Conservation (phyloP, 495 filamentous ascomycete genomes). For the Penicillium coffeae region DNA sequence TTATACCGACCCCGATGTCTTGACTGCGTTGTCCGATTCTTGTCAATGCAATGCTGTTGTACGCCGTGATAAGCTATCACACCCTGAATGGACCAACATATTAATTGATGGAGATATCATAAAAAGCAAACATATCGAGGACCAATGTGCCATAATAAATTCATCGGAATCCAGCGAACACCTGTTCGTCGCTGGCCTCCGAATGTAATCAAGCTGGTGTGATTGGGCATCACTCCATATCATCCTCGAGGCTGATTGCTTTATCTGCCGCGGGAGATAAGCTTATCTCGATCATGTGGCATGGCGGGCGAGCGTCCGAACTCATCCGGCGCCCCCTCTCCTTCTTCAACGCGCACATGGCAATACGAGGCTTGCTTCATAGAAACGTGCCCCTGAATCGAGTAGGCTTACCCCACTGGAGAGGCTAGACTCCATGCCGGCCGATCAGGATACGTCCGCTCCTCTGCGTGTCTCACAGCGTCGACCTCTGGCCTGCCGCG, state of each 20-base stretch:
- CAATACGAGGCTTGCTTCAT: neutral
- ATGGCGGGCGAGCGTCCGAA: slow-evolving; percentile 6
- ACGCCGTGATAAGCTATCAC: no score
- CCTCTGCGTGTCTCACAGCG: slow-evolving; percentile 28
- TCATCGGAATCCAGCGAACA: neutral
- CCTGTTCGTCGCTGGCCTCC: neutral
- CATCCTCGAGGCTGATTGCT: neutral
- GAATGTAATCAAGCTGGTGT: neutral
- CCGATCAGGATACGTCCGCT: slow-evolving; percentile 6
- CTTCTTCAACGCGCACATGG: slow-evolving; percentile 1
- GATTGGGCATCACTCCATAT: neutral
- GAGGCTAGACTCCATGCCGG: slow-evolving; percentile 4
- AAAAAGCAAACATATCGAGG: no score
- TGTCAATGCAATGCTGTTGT: no score
- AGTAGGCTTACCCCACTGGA: neutral
- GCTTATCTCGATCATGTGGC: neutral
- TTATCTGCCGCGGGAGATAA: neutral
- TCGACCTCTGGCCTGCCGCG: slow-evolving; percentile 30
- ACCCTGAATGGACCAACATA: no score
- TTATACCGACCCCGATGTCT: no score
- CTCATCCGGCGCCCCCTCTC: slow-evolving; percentile 8
- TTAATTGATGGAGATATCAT: no score
- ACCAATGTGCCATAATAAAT: no score
- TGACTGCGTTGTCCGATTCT: no score
- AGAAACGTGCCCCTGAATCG: neutral